A percentile compares a stretch with the other conserved stretches of the same genome.
Conservation (phyloP, 805 yeast species). For the Ogataea degrootiae region DNA sequence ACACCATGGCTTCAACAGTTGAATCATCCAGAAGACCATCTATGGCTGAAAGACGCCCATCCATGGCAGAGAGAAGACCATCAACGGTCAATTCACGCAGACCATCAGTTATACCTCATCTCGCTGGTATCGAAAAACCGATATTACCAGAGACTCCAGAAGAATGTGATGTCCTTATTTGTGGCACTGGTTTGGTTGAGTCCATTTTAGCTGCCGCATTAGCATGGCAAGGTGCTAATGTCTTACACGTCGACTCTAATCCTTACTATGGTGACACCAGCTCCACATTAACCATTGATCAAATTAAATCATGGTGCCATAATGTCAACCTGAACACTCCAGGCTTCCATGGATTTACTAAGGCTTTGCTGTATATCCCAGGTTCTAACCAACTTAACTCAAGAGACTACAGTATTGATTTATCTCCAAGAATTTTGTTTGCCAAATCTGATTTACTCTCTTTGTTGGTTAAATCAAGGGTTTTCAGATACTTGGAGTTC, state of each 20-base stretch:
- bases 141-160: constrained; percentile 57
- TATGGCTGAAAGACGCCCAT: constrained; percentile 65
- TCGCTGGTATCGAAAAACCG: constrained; percentile 78
- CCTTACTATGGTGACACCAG: constrained; percentile 84
- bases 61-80: constrained; percentile 38
- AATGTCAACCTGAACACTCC: constrained; percentile 48
- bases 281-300: constrained; percentile 84
- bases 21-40: constrained; percentile 45
- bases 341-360: constrained; percentile 34
- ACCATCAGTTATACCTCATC: constrained; percentile 53
- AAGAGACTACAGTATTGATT: constrained; percentile 80
- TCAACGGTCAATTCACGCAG: constrained; percentile 27
- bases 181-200: constrained; percentile 91
- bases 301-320: constrained; percentile 76
- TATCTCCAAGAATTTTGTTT: constrained; percentile 82
- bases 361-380: constrained; percentile 80
- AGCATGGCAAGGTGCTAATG: constrained; percentile 98
- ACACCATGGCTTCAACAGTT: constrained; percentile 16
- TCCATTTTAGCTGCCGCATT: constrained; percentile 87
- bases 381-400: constrained; percentile 52
- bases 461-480: constrained; percentile 76
- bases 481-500: constrained; percentile 87
- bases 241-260: constrained; percentile 82
- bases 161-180: constrained; percentile 79
- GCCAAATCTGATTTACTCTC: constrained; percentile 85